Evolutionary conservation across 1,284 basidiomycete species (phyloP).

Genomic region (Ustilago esculenta): DNA sequence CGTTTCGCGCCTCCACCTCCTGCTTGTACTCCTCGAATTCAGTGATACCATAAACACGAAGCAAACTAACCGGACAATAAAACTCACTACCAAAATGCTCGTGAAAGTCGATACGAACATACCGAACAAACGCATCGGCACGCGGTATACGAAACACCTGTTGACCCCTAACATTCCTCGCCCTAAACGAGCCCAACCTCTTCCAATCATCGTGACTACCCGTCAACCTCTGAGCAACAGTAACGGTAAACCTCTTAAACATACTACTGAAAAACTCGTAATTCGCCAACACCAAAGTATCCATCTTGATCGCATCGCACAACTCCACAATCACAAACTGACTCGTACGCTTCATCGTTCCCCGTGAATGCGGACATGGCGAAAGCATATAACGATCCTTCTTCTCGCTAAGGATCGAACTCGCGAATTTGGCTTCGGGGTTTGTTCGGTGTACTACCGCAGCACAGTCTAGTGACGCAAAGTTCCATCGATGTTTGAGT

Average conservation of each 20-base stretch:
- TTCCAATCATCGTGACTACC: constrained; percentile 75
- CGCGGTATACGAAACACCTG: constrained; percentile 71
- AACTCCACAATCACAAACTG: constrained; percentile 94
- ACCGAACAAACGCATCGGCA: constrained; percentile 71
- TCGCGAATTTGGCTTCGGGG: constrained; percentile 81
- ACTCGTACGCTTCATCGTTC: constrained; percentile 22
- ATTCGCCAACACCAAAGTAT: constrained; percentile 94
- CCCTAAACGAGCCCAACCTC: constrained; percentile 77
- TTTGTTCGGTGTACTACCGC: constrained; percentile 88
- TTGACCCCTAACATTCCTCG: constrained; percentile 88
- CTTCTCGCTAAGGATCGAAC: constrained; percentile 85
- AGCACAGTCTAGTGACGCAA: constrained; percentile 90
- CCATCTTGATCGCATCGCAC: constrained; percentile 95
- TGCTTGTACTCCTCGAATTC: constrained; percentile 87
- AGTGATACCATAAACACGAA: constrained; percentile 93
- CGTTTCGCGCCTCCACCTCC: constrained; percentile 78
- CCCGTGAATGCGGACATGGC: constrained; percentile 74
- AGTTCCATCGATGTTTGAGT: constrained; percentile 77
- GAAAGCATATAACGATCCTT: constrained; percentile 97
- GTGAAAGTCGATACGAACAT: constrained; percentile 91
- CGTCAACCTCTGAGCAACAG: constrained; percentile 79
- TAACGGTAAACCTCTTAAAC: constrained; percentile 89
- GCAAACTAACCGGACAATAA: constrained; percentile 91
- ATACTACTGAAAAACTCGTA: constrained; percentile 98
- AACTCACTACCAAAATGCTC: constrained; percentile 94